Percentiles rank a stretch among this genome's conserved stretches.
Evolutionary conservation across 352 stramenopile species (phyloP).

Genomic region (Globisporangium perplexum): DNA sequence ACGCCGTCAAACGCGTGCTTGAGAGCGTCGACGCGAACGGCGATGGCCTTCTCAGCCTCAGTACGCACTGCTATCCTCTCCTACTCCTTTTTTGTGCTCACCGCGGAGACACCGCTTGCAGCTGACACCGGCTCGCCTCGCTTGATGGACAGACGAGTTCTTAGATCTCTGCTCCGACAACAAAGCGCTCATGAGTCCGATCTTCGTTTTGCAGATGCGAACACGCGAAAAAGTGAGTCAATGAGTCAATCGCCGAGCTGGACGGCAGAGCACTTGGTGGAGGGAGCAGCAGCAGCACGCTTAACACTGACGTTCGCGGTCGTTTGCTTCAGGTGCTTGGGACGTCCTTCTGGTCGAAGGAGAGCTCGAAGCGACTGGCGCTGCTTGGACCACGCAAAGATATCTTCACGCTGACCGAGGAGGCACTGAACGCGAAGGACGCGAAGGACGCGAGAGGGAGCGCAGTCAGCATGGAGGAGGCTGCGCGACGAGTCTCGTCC

Average conservation of each 20-base stretch:
- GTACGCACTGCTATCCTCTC: constrained; percentile 1
- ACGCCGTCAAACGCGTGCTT: constrained; percentile 25
- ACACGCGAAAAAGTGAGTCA: constrained; percentile 22
- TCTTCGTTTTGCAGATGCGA: constrained; percentile 29
- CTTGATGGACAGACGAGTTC: constrained; percentile 27
- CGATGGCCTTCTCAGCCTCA: constrained; percentile 24
- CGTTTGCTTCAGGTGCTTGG: constrained; percentile 16
- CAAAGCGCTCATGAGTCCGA: constrained; percentile 29
- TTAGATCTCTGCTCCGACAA: constrained; percentile 29
- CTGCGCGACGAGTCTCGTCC: not conserved
- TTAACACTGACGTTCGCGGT: no score
- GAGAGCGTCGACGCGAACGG: constrained; percentile 27
- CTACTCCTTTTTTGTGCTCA: constrained; percentile 1
- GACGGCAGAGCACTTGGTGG: no score
- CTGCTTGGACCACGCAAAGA: constrained; percentile 20
- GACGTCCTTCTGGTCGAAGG: constrained; percentile 26
- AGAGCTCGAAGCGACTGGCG: constrained; percentile 23
- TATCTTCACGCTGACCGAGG: constrained; percentile 21
- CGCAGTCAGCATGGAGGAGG: not conserved
- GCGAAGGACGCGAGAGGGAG: not conserved
- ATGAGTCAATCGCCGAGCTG: no score
- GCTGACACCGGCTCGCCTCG: not conserved
- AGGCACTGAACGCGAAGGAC: constrained; percentile 8
- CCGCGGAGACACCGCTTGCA: not conserved
- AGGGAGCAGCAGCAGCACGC: no score